Evolutionary conservation across 306 rosid genomes (phyloP), one percentile per base, ranked within the genome.

Genomic region (Lathyrus oleraceus): DNA sequence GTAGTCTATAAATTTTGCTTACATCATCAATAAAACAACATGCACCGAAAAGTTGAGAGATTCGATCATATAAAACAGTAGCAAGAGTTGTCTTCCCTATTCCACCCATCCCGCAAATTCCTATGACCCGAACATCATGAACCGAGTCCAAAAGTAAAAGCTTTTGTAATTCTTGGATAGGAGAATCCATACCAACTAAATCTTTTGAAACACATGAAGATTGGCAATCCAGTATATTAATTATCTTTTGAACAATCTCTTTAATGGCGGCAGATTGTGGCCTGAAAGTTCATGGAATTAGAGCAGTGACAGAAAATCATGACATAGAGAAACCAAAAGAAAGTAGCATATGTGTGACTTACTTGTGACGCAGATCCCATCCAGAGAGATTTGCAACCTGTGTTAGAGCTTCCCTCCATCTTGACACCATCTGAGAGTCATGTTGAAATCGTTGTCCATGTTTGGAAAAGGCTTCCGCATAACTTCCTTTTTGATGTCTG

Each of bases 51-150:
- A 10, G 60, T 17, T 30, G 8, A 36, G 42, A 69, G 35, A 53
- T 36, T 48, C 1, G 47, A 0, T 15, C 20, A 44, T 73, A 73
- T 0, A 79, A 27, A 8, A 23, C 9, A 3, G 3, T 23, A 10
- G 45, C 63, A 64, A 71, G 47, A 13, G 81, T 66, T 0, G 72
- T 23, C 35, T 80, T 80, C 38, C 78, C 81, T 65, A 76, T 67
- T 15, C 81, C 78, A 6, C 78, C 62, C 71, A 75, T 71, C 1
- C 78, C 81, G 56, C 39, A 15, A 52, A 80, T 49, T 6, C 81
- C 84, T 0, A 53, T 9, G 10, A 15, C 65, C 2, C 71, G 54
- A 75, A 80, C 71, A 58, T 48, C 23, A 51, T 75, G 58, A 60
- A 32, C 9, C 0, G 54, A 36, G 7, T 7, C 14, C 27, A 65